Evolutionary conservation across 257 asterid species (phyloP), one percentile per base, ranked within the genome.

Genomic region (Nicotiana knightiana): DNA sequence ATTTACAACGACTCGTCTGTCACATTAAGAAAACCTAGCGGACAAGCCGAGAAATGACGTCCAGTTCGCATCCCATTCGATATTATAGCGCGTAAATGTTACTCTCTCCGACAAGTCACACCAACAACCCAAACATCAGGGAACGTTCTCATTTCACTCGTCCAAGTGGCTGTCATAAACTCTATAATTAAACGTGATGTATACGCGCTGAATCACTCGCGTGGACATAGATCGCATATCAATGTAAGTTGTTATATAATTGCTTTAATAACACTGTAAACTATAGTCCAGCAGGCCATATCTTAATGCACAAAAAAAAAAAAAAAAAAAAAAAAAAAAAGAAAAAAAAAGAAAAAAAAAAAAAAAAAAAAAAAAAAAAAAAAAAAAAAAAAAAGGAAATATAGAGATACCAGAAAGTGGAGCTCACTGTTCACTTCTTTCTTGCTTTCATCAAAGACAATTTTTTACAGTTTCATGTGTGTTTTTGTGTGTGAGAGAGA

Each of bases 401-500:
- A 53, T 3, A 66, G 75, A 48, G 15, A 11, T 1, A 9, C 79
- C 68, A 66, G 68, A 28, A 80, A 59, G 76, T 88, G 90, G 79
- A 82, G 87, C 84, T 71, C 84, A 84, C 87, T 90, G 85, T 87
- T 76, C 53, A 67, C 53, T 62, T 35, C 37, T 35, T 35, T 63
- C 85, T 63, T 76, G 88, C 89, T 83, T 76, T 83, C 89, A 83
- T 86, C 84, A 83, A 80, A 12, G 30, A 35, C 58, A 58, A 58
- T 37, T 65, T 57, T 84, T 73, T 11, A 21, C 82, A 17, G 37
- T 51, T 33, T 80, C 43, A 30, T 28, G 66, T 48, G 48, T 65
- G 80, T 83, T 11, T 75, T 59, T 76, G 33, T 61, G n/a, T 63
- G 55, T 58, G 73, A 2, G 81, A 11, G 80, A 57, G 59, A 55